Base-by-base conservation (phyloP, 495 filamentous ascomycete species). In the Penicillium cinerascens region DNA sequence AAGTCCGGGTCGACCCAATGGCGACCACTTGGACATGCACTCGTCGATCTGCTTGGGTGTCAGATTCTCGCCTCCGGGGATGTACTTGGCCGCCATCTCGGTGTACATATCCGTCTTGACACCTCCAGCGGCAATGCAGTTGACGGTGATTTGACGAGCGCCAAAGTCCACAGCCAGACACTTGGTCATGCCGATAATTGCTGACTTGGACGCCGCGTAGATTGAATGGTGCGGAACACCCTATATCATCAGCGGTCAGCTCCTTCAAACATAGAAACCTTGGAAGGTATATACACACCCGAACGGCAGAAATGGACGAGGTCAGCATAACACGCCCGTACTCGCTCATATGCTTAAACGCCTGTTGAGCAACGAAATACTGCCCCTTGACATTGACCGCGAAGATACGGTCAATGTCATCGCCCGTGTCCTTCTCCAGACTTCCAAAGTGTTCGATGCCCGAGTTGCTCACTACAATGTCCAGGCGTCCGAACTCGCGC, bases 291-390 rank as follows among this genome's bases (percentile, higher is more conserved):
- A n/a, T 11, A 38, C 60, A 11, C 36, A 66, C 63, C 57, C 61
- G 64, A 5, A 58, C 58, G 15, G 64, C 66, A 11, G 66, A 68
- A 52, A 68, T 68, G 3, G 64, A 67, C 29, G 66, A 68, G 23
- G 62, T 66, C 50, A 68, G 21, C 48, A 69, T 69, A 17, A 70
- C 52, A 0, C 67, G 49, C 17, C 67, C 67, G 41, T 43, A 49
- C 38, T 81, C 72, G 54, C 71, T 56, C 63, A 83, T 72, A 66
- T 86, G 73, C 69, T 79, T 80, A 66, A 83, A 83, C 6, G 80
- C 85, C 69, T 86, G 78, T 64, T 84, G 81, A 47, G 83, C 85
- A 42, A 89, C 84, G 73, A 82, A 78, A 61, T 80, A 81, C 62
- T 82, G 79, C 26, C 76, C 79, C 46, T 78, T 78, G 27, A 78